phyloP scores from a whole-genome alignment of 2,329 filamentous ascomycete species.

The Fusarium floridanum region DNA sequence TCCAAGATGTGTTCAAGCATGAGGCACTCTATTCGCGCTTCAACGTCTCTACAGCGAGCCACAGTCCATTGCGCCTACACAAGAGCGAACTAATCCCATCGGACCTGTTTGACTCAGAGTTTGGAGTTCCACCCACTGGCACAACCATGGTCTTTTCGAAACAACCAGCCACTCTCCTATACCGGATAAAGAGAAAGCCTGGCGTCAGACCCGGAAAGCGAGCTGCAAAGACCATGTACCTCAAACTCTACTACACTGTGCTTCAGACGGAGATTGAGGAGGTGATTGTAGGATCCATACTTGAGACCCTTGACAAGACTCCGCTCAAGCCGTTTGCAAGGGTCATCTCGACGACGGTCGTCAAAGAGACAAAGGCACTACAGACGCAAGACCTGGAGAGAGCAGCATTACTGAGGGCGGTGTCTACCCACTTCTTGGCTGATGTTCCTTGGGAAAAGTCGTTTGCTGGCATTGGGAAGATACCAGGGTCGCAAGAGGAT shows the following conservation, averaged over 20 bases:
- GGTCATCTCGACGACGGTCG: conserved; percentile 59
- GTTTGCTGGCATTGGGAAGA: conserved; percentile 64
- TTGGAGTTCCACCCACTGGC: conserved; percentile 65
- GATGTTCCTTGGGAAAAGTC: conserved; percentile 61
- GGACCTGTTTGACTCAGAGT: conserved; percentile 74
- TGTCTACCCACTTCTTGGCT: conserved; percentile 63
- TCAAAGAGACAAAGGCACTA: conserved; percentile 60
- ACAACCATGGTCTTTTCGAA: conserved; percentile 79
- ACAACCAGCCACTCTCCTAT: conserved; percentile 84
- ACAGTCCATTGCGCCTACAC: conserved; percentile 80
- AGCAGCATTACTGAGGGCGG: conserved; percentile 64
- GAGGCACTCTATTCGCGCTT: conserved; percentile 87
- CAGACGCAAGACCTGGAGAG: conserved; percentile 67
- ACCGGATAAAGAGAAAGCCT: conserved; percentile 76
- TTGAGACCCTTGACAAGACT: conserved; percentile 54
- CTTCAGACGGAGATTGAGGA: conserved; percentile 79
- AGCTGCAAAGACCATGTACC: conserved; percentile 65
- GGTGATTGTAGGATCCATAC: conserved; percentile 60
- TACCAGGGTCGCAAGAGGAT: conserved; percentile 52
- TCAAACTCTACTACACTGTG: conserved; percentile 82
- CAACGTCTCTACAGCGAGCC: conserved; percentile 84
- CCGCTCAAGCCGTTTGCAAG: conserved; percentile 61
- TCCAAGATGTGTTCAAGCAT: conserved; percentile 95
- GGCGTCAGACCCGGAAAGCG: conserved; percentile 50
- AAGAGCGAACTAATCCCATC: conserved; percentile 79